Conservation (phyloP, 208 protist genomes). For the Crithidia brevicula region DNA sequence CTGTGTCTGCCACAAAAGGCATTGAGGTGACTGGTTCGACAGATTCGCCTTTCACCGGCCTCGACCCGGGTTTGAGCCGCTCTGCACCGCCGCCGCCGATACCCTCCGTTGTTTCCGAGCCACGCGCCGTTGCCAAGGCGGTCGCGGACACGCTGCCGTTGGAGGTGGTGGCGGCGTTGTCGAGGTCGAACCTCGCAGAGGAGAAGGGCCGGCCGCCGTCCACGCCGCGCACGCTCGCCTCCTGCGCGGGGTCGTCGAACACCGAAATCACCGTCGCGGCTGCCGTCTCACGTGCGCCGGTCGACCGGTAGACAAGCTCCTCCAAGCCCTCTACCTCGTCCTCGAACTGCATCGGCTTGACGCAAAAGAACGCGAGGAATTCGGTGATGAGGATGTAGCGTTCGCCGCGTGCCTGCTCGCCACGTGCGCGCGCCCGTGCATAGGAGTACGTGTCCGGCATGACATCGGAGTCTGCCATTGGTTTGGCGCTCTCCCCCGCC, state of each 20-base stretch:
- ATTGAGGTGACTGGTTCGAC: background rate
- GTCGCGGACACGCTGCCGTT: background rate
- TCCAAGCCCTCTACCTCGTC: slow-evolving; percentile 26
- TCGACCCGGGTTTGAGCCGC: background rate
- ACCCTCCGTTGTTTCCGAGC: too few relatives aligned
- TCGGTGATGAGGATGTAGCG: slow-evolving; percentile 43
- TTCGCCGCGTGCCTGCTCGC: slow-evolving; percentile 19
- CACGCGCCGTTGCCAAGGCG: background rate
- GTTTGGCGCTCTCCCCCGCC: background rate
- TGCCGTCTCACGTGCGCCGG: background rate
- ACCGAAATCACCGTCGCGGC: background rate
- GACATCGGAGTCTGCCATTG: background rate
- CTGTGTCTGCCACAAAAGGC: background rate
- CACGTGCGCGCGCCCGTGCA: background rate
- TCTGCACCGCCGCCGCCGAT: background rate
- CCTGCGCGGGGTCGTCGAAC: background rate
- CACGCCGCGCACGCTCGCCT: background rate
- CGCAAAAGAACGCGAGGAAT: slow-evolving; percentile 61
- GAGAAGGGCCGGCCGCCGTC: background rate
- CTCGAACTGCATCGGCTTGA: slow-evolving; percentile 35
- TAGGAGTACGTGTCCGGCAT: background rate
- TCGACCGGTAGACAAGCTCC: slow-evolving; percentile 16
- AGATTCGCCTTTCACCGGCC: background rate
- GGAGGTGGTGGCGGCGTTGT: background rate
- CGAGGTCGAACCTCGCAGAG: background rate